A percentile compares a stretch with the other conserved stretches of the same genome.
These are phyloP conservation scores for Blepharisma stoltei DNA, from an alignment of 73 alveolate species.

Conservation along the genomic window DNA sequence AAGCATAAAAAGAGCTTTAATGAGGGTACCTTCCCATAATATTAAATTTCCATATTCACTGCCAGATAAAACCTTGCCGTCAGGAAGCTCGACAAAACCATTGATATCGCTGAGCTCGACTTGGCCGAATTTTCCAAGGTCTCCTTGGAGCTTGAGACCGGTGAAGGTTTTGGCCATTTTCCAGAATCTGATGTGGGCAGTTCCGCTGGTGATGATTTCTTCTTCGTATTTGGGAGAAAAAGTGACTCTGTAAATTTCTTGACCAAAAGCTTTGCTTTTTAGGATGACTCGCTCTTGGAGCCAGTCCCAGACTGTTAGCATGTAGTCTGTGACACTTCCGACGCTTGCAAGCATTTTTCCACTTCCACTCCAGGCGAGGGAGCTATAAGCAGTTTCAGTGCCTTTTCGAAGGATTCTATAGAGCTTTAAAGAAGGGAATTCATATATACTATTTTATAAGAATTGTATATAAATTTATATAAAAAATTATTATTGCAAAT, in stretches of 20 bases:
- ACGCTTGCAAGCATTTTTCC: conserved; percentile 91
- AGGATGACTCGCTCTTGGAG: conserved; percentile 82
- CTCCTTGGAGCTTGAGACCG: conserved; percentile 99
- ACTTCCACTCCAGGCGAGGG: conserved; percentile 55
- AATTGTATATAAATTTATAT: no score
- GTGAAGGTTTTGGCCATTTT: conserved; percentile 99
- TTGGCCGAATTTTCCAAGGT: conserved; percentile 98
- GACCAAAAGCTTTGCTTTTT: conserved; percentile 98
- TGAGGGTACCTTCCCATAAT: conserved; percentile 95
- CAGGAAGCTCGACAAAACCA: conserved; percentile 96
- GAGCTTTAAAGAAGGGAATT: conserved; percentile 74
- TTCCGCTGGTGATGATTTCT: conserved; percentile 92
- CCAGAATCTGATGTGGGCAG: conserved; percentile 99
- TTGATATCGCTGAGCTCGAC: conserved; percentile 96
- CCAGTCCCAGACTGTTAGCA: conserved; percentile 99
- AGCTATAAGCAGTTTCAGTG: conserved; percentile 91
- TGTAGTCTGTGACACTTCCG: conserved; percentile 97
- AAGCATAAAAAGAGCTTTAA: conserved; percentile 76
- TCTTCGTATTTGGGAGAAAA: conserved; percentile 93
- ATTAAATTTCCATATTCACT: conserved; percentile 97
- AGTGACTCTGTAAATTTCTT: conserved; percentile 90
- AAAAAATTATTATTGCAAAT: no score
- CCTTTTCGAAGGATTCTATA: conserved; percentile 97
- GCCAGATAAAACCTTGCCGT: conserved; percentile 97
- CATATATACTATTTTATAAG: no score